A percentile compares a stretch with the other conserved stretches of the same genome.
Conservation (phyloP, 768 basidiomycete species). For the Amanita subjunquillea region DNA sequence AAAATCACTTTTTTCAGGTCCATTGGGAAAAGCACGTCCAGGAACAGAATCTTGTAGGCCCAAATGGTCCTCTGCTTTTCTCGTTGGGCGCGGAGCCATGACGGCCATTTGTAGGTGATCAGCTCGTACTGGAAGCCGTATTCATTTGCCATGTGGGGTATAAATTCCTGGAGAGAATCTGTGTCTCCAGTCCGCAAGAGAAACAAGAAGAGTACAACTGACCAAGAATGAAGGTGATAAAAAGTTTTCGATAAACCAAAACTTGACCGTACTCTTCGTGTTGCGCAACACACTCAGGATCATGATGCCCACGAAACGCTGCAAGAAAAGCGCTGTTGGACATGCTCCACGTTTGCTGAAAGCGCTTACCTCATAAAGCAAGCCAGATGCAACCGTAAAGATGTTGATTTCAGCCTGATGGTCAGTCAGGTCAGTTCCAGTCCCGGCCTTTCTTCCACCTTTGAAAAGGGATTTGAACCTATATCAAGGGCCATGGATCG, state of each 20-base stretch:
- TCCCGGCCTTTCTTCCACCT: conserved; percentile 17
- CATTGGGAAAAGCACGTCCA: conserved; percentile 98
- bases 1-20: conserved; percentile 98
- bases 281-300: conserved; percentile 91
- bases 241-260: conserved; percentile 99
- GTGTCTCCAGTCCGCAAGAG: not conserved
- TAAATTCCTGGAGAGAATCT: conserved; percentile 64
- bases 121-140: conserved; percentile 96
- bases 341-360: not conserved
- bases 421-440: conserved; percentile 12
- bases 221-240: conserved; percentile 94
- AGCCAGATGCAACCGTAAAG: conserved; percentile 95
- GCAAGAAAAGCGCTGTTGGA: conserved; percentile 5
- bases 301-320: conserved; percentile 99
- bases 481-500: conserved; percentile 6
- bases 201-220: conserved; percentile 14
- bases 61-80: conserved; percentile 99
- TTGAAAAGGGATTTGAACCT: conserved; percentile 39
- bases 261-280: conserved; percentile 92
- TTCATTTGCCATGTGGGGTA: conserved; percentile 83
- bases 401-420: conserved; percentile 91
- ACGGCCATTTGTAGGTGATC: conserved; percentile 99
- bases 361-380: conserved; percentile 77
- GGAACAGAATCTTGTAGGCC: conserved; percentile 99
- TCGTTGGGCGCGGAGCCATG: conserved; percentile 92